Evolutionary conservation across 192 early-diverging fungal species (phyloP).

Genomic region (Linnemannia schmuckeri): DNA sequence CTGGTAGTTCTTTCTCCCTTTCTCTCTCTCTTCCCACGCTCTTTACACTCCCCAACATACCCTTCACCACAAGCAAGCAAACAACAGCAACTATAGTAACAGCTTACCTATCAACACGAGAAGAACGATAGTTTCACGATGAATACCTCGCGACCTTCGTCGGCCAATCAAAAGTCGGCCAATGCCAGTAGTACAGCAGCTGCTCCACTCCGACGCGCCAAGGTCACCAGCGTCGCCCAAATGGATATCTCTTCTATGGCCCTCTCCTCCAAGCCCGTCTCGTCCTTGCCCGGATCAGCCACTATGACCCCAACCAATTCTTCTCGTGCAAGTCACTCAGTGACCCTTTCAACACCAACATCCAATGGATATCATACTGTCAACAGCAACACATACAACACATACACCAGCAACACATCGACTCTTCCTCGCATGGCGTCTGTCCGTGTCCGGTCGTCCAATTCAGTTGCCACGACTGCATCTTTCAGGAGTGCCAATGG

Average conservation of each 20-base stretch:
- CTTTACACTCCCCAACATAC: neutral
- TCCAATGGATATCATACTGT: neutral
- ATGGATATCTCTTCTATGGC: conserved; percentile 34
- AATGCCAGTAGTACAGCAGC: neutral
- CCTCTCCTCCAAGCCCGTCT: conserved; percentile 12
- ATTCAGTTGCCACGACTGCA: conserved; percentile 25
- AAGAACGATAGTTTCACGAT: conserved; percentile 15
- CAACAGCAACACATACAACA: conserved; percentile 4
- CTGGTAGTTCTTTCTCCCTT: neutral
- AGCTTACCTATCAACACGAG: too few species aligned
- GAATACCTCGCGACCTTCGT: conserved; percentile 30
- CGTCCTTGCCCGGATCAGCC: neutral
- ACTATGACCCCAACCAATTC: neutral
- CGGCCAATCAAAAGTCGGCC: conserved; percentile 21
- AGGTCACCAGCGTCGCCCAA: conserved; percentile 38
- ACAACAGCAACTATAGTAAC: neutral
- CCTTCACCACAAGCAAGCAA: neutral
- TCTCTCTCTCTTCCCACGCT: neutral
- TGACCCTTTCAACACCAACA: neutral
- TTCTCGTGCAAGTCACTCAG: neutral
- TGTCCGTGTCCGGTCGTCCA: conserved; percentile 30
- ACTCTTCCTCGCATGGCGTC: conserved; percentile 12
- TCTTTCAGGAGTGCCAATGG: conserved; percentile 22
- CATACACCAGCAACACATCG: neutral
- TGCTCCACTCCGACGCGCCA: conserved; percentile 20